These are phyloP conservation scores for Volvox carteri DNA, from an alignment of 163 green algal species.

Conservation along the genomic window DNA sequence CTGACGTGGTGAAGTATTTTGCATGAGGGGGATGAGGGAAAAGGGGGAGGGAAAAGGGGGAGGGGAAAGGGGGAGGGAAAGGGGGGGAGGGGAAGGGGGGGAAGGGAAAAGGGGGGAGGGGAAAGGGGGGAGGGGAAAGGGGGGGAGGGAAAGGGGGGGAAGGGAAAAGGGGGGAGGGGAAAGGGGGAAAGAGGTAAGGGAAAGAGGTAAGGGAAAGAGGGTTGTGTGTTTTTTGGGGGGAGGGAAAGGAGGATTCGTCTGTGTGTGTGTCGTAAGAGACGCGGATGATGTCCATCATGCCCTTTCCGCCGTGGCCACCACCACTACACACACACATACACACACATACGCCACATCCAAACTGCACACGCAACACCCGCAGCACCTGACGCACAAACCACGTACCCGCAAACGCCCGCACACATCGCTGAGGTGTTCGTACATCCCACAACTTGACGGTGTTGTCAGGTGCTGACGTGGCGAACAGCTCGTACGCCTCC, in stretches of 20 bases:
- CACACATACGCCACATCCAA: not conserved
- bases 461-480: constrained; percentile 65
- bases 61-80: not conserved
- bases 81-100: not conserved
- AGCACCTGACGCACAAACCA: not conserved
- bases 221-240: not conserved
- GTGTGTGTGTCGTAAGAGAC: not conserved
- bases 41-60: not conserved
- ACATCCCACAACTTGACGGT: constrained; percentile 76
- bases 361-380: not conserved
- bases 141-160: not conserved
- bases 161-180: not conserved
- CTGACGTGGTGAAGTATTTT: not conserved
- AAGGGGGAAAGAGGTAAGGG: not conserved
- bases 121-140: not conserved
- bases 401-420: constrained; percentile 63
- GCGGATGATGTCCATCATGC: not conserved
- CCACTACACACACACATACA: not conserved
- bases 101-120: not conserved
- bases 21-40: too few species aligned
- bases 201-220: not conserved
- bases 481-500: constrained; percentile 72
- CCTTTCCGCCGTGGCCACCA: not conserved
- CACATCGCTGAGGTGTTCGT: constrained; percentile 49
- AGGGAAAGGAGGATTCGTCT: not conserved